Percentiles rank a stretch among this genome's conserved stretches.
Conservation (phyloP, 106 monocot genomes). For the Xerophyta viscosa region DNA sequence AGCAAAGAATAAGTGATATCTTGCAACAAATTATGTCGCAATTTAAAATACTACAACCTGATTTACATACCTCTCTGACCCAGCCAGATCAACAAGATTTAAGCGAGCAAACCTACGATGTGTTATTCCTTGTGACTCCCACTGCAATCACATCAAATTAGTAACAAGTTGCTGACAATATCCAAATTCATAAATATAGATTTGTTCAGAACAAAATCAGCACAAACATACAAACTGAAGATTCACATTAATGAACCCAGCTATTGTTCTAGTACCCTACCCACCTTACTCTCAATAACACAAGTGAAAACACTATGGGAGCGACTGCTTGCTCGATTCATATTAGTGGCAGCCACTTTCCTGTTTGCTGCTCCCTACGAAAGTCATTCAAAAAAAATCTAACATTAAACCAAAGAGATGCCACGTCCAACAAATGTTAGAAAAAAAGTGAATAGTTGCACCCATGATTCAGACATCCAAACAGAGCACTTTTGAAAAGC, state of each 20-base stretch:
- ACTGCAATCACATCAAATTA: too few species aligned
- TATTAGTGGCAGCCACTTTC: conserved; percentile 93
- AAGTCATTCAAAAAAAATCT: background rate
- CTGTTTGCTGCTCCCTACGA: conserved; percentile 84
- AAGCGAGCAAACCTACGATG: conserved; percentile 90
- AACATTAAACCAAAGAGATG: too few species aligned
- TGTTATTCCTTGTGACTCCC: conserved; percentile 86
- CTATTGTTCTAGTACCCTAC: background rate
- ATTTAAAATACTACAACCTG: too few species aligned
- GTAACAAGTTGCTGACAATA: too few species aligned
- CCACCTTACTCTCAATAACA: conserved; percentile 90
- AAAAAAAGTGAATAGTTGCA: background rate
- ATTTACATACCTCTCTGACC: conserved; percentile 98
- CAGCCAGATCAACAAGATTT: conserved; percentile 95
- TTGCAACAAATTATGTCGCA: too few species aligned
- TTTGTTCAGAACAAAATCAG: too few species aligned
- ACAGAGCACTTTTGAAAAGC: too few species aligned
- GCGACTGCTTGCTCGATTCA: conserved; percentile 93
- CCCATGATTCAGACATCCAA: too few species aligned
- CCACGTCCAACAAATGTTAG: too few species aligned
- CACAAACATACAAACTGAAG: too few species aligned
- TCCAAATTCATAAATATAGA: too few species aligned
- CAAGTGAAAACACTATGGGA: conserved; percentile 99
- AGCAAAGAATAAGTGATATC: background rate
- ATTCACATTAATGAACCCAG: too few species aligned